Base-by-base conservation (phyloP, 2,329 filamentous ascomycete genomes). In the Exophiala calicioides region DNA sequence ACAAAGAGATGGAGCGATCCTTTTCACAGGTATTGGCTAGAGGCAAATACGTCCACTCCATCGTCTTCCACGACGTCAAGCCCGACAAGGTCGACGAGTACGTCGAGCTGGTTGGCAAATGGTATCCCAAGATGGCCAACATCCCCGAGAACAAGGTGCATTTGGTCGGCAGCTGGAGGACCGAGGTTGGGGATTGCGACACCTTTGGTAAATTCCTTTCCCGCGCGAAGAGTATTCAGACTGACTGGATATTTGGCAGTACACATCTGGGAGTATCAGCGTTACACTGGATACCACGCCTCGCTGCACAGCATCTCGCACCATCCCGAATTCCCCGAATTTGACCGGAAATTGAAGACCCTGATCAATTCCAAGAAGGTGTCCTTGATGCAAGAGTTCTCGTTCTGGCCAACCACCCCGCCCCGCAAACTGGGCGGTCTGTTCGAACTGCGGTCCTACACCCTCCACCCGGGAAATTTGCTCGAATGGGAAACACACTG, bases 401-500 rank as follows among this genome's bases (percentile, higher is more conserved):
- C 90, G 26, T 98, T 98, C 79, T 98, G 93, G 93, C 93, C 93
- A 1, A 98, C 93, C 3, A 91, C 89, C 0, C 80, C 90, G 4
- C 93, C 93, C 0, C 88, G 93, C 50, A 78, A 88, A 62, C 81
- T 98, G 1, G 93, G 93, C 44, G 93, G 93, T 34, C 71, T 98
- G 31, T 98, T 98, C 65, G 93, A 98, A 74, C 79, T 98, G 24
- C 88, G 93, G 41, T 96, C 93, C 1, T 98, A 98, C 74, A 96
- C 90, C 4, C 79, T 98, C 16, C 89, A 96, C 65, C 93, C 93
- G 0, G 93, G 93, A 31, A 96, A 96, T 67, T 77, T 98, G 32
- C 79, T 98, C 5, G 93, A 98, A 71, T 98, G 93, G 93, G 93
- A 98, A 77, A 94, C 88, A 30, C 93, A 98, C 71, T 98, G 93